phyloP scores from a whole-genome alignment of 345 rosid genomes.

The Hevea brasiliensis region DNA sequence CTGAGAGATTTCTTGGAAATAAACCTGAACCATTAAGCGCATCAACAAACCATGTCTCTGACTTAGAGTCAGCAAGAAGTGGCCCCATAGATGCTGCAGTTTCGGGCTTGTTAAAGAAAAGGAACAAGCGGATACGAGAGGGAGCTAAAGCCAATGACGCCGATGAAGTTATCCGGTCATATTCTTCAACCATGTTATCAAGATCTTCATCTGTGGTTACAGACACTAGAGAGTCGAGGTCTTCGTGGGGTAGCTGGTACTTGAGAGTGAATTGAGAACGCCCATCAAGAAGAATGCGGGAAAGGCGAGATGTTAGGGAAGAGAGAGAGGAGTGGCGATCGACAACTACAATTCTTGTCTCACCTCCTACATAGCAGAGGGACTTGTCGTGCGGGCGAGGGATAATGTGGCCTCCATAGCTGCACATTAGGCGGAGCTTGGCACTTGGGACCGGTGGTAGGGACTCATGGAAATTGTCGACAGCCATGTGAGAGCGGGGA shows the following conservation, averaged over 20 bases:
- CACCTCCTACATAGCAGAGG: slow-evolving; percentile 73
- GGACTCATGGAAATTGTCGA: slow-evolving; percentile 34
- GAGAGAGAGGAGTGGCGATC: slow-evolving; percentile 66
- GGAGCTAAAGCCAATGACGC: slow-evolving; percentile 35
- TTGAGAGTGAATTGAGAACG: slow-evolving; percentile 71
- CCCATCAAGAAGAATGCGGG: slow-evolving; percentile 59
- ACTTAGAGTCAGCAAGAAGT: slow-evolving; percentile 61
- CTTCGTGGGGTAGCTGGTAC: slow-evolving; percentile 86
- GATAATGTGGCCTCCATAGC: slow-evolving; percentile 83
- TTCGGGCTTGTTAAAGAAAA: slow-evolving; percentile 69
- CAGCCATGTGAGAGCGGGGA: slow-evolving; percentile 41
- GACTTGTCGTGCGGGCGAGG: slow-evolving; percentile 90
- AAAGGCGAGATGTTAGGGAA: slow-evolving; percentile 53
- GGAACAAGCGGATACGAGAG: slow-evolving; percentile 58
- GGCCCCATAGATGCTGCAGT: slow-evolving; percentile 74
- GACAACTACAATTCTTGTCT: slow-evolving; percentile 58
- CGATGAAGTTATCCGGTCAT: slow-evolving; percentile 48
- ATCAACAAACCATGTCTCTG: slow-evolving; percentile 83
- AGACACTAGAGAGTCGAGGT: slow-evolving; percentile 79
- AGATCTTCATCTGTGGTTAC: slow-evolving; percentile 81
- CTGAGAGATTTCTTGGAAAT: slow-evolving; percentile 64
- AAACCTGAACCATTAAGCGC: slow-evolving; percentile 67
- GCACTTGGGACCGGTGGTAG: slow-evolving; percentile 57
- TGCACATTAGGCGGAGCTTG: slow-evolving; percentile 86
- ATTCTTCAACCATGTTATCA: slow-evolving; percentile 78